Evolutionary conservation across 129 eudicot species (phyloP).

Genomic region (Silybum marianum): DNA sequence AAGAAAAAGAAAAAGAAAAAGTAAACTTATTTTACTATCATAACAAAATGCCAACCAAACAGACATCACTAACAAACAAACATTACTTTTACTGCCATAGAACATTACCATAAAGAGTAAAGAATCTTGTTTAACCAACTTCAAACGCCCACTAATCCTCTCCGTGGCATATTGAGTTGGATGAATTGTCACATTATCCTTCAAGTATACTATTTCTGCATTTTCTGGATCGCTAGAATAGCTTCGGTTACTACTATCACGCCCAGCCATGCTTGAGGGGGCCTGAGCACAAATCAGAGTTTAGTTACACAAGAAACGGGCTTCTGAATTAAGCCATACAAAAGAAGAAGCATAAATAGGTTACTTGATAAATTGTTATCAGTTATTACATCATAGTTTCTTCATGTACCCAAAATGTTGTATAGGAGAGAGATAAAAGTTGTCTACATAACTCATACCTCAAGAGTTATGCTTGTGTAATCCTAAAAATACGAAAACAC

Average conservation of each 20-base stretch:
- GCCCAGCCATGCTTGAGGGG: conserved; percentile 47
- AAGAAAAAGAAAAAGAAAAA: background rate
- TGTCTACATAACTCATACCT: background rate
- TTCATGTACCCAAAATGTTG: background rate
- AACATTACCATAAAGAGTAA: conserved; percentile 57
- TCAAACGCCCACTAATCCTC: conserved; percentile 79
- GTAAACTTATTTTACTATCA: background rate
- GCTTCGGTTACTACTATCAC: conserved; percentile 48
- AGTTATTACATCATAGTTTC: background rate
- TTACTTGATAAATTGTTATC: background rate
- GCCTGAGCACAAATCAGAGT: conserved; percentile 44
- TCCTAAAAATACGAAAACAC: background rate
- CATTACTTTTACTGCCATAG: background rate
- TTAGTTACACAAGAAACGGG: conserved; percentile 3
- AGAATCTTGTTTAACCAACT: conserved; percentile 66
- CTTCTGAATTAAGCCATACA: background rate
- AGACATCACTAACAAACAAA: background rate
- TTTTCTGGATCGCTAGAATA: conserved; percentile 57
- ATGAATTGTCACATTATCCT: conserved; percentile 79
- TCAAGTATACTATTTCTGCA: conserved; percentile 56
- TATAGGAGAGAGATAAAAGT: background rate
- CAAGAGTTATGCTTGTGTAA: background rate
- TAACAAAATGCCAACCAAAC: background rate
- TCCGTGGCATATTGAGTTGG: conserved; percentile 73
- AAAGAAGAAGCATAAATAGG: background rate